A percentile compares a stretch with the other conserved stretches of the same genome.
These are phyloP conservation scores for Mycena rebaudengoi DNA, from an alignment of 768 basidiomycete species.

Conservation along the genomic window DNA sequence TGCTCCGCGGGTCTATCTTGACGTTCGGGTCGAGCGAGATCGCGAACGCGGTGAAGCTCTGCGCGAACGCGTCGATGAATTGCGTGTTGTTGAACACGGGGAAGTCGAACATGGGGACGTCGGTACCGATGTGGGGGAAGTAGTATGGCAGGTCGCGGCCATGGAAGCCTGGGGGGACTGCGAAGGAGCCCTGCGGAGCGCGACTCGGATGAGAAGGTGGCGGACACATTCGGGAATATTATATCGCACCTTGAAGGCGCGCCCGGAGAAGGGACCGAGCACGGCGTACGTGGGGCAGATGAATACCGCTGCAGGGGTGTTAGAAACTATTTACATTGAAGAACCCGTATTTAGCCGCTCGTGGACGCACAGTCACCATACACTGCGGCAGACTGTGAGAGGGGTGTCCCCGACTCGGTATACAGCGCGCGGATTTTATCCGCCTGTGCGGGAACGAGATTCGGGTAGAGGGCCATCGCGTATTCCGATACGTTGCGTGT, in stretches of 20 bases:
- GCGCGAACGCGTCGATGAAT: too few relatives aligned
- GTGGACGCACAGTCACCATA: slow-evolving; percentile 28
- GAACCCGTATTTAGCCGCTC: neutral
- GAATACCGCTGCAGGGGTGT: slow-evolving; percentile 31
- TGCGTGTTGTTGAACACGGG: too few relatives aligned
- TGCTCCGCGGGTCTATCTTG: too few relatives aligned
- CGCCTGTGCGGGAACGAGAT: slow-evolving; percentile 7
- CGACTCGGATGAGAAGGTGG: neutral
- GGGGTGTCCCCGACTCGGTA: slow-evolving; percentile 5
- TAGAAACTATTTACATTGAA: neutral
- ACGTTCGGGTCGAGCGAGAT: too few relatives aligned
- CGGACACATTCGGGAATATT: neutral
- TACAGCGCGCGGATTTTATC: slow-evolving; percentile 17
- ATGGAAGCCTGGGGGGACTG: slow-evolving; percentile 31
- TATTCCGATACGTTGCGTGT: slow-evolving; percentile 19
- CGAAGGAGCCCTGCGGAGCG: slow-evolving; percentile 25
- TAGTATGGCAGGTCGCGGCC: slow-evolving; percentile 20
- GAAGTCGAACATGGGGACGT: too few relatives aligned
- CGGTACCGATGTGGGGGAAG: too few relatives aligned
- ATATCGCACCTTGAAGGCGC: slow-evolving; percentile 34
- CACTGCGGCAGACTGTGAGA: neutral
- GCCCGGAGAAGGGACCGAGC: slow-evolving; percentile 33
- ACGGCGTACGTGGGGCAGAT: slow-evolving; percentile 38
- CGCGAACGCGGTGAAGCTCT: too few relatives aligned
- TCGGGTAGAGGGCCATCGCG: slow-evolving; percentile 27